These are phyloP conservation scores for Nemania sp. DNA, from an alignment of 2,329 filamentous ascomycete genomes.

Conservation along the genomic window DNA sequence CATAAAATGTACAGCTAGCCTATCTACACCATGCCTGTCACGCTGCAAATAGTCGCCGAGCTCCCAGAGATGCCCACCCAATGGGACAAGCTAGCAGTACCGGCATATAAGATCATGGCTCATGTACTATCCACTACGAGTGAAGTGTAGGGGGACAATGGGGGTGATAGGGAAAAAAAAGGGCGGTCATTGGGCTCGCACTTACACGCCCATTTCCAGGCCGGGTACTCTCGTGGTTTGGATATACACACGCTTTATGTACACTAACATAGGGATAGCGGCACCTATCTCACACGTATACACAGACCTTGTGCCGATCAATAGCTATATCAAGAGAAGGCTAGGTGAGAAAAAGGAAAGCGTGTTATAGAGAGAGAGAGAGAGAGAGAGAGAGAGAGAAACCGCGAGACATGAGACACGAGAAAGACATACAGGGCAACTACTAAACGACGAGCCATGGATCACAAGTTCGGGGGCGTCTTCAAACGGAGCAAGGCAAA, in stretches of 20 bases:
- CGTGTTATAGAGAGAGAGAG: neutral
- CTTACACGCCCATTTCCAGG: neutral
- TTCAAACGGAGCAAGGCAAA: slow-evolving; percentile 21
- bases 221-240: neutral
- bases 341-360: neutral
- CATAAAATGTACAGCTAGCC: slow-evolving; percentile 19
- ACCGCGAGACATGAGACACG: slow-evolving; percentile 1
- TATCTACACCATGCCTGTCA: slow-evolving; percentile 7
- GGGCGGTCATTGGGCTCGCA: neutral
- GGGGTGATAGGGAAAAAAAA: neutral
- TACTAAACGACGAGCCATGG: slow-evolving; percentile 19
- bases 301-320: neutral
- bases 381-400: neutral
- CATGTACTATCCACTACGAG: neutral
- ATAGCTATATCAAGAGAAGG: neutral
- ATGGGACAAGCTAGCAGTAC: slow-evolving; percentile 11
- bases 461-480: slow-evolving; percentile 8
- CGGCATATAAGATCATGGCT: slow-evolving; percentile 16
- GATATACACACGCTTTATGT: neutral
- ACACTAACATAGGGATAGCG: neutral
- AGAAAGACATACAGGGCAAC: slow-evolving; percentile 13
- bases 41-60: slow-evolving; percentile 20
- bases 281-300: neutral
- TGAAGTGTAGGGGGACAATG: neutral
- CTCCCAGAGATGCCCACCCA: slow-evolving; percentile 10